Evolutionary conservation across 305 asterid genomes (phyloP).

Genomic region (Rubia peregrina): DNA sequence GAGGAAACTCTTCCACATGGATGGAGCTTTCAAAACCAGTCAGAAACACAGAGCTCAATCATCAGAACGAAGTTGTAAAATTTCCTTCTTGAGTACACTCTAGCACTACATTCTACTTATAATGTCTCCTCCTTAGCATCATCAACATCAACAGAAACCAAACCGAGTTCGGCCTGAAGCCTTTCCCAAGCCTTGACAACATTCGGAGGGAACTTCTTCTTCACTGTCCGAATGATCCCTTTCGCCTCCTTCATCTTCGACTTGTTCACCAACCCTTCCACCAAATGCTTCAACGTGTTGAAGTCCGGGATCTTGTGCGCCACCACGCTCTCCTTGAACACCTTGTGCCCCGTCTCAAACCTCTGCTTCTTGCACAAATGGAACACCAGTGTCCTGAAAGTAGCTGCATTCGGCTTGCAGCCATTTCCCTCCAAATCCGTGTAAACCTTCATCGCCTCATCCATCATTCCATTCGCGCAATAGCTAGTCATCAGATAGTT

Average conservation of each 20-base stretch:
- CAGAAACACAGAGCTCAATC: neutral
- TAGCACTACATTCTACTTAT: too few relatives aligned
- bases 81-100: neutral
- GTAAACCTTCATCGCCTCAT: conserved; percentile 60
- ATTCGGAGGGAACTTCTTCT: conserved; percentile 60
- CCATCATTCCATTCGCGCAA: conserved; percentile 47
- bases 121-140: conserved; percentile 13
- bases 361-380: conserved; percentile 47
- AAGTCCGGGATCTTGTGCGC: conserved; percentile 64
- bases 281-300: conserved; percentile 55
- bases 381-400: conserved; percentile 60
- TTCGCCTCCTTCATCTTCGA: conserved; percentile 44
- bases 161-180: conserved; percentile 50
- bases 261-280: conserved; percentile 43
- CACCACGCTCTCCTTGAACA: conserved; percentile 61
- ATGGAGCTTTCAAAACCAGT: neutral
- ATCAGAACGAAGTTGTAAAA: neutral
- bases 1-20: neutral
- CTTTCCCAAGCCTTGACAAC: conserved; percentile 57
- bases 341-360: conserved; percentile 44
- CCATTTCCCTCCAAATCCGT: conserved; percentile 41
- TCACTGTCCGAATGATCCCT: conserved; percentile 49
- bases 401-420: conserved; percentile 49
- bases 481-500: conserved; percentile 72
- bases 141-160: conserved; percentile 23